These are phyloP conservation scores for Davidsoniella virescens DNA, from an alignment of 2,329 filamentous ascomycete genomes.

Conservation along the genomic window DNA sequence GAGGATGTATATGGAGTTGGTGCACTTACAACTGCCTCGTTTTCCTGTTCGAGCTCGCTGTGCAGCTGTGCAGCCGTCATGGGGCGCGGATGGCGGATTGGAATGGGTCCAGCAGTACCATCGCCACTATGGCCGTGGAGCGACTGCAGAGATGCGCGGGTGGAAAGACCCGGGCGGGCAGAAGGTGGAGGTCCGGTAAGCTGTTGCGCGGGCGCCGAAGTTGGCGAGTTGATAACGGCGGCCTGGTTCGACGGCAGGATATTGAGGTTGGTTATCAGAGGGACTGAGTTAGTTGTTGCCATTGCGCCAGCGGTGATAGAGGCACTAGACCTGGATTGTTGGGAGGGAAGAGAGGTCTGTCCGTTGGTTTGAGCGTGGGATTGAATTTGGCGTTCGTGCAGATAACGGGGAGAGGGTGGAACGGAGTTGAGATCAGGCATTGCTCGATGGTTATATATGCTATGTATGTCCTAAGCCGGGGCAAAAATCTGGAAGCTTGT, in stretches of 20 bases:
- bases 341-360: background rate
- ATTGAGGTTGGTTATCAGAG: slow-evolving; percentile 32
- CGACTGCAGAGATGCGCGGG: slow-evolving; percentile 10
- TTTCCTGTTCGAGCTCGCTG: slow-evolving; percentile 80
- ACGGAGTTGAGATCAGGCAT: slow-evolving; percentile 44
- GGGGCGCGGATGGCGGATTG: slow-evolving; percentile 71
- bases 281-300: slow-evolving; percentile 20
- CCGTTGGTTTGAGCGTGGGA: slow-evolving; percentile 21
- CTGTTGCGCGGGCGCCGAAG: slow-evolving; percentile 19
- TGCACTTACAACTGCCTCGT: slow-evolving; percentile 67
- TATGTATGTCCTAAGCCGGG: background rate
- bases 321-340: background rate
- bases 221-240: slow-evolving; percentile 24
- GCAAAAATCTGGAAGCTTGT: background rate
- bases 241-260: slow-evolving; percentile 41
- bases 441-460: slow-evolving; percentile 4
- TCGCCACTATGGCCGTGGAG: slow-evolving; percentile 14
- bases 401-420: slow-evolving; percentile 28
- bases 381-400: slow-evolving; percentile 22
- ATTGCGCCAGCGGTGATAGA: background rate
- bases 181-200: slow-evolving; percentile 17
- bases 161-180: slow-evolving; percentile 13
- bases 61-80: slow-evolving; percentile 82
- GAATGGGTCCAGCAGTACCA: slow-evolving; percentile 40
- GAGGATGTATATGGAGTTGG: background rate